These are phyloP conservation scores for Annulohypoxylon nitens DNA, from an alignment of 495 filamentous ascomycete genomes.

Conservation along the genomic window DNA sequence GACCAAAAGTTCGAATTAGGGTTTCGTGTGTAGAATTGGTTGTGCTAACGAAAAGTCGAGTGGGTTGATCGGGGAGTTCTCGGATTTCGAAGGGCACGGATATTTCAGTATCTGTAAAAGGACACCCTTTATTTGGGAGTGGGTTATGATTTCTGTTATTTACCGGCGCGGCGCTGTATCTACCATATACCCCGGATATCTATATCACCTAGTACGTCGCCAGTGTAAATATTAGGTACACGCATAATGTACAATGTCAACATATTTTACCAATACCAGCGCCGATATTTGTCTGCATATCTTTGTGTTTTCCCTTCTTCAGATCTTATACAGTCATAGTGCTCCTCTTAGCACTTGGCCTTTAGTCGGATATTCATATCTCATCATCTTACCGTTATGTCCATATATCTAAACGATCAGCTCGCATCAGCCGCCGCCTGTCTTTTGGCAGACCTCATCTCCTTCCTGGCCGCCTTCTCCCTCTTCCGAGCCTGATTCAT, in stretches of 20 bases:
- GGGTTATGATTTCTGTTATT: constrained; percentile 27
- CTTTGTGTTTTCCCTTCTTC: not conserved
- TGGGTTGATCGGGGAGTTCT: constrained; percentile 15
- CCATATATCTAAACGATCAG: constrained; percentile 3
- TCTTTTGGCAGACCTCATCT: constrained; percentile 51
- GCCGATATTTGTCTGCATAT: not conserved
- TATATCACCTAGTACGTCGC: constrained; percentile 31
- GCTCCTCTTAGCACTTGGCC: not conserved
- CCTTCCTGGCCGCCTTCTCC: constrained; percentile 59
- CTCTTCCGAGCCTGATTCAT: constrained; percentile 61
- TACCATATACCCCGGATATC: constrained; percentile 49
- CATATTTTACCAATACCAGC: constrained; percentile 14
- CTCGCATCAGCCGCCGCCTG: constrained; percentile 8
- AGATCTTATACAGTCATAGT: not conserved
- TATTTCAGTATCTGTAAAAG: constrained; percentile 9
- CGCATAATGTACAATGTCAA: constrained; percentile 37
- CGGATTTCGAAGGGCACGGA: not conserved
- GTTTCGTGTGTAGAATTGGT: constrained; percentile 11
- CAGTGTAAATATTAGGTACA: constrained; percentile 40
- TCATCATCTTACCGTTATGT: not conserved
- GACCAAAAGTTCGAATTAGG: constrained; percentile 11
- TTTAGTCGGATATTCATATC: not conserved
- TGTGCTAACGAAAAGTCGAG: constrained; percentile 37
- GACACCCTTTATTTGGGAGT: constrained; percentile 9
- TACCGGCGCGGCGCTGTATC: constrained; percentile 42